Conservation (phyloP, 306 rosid genomes). For the Casuarina glauca region DNA sequence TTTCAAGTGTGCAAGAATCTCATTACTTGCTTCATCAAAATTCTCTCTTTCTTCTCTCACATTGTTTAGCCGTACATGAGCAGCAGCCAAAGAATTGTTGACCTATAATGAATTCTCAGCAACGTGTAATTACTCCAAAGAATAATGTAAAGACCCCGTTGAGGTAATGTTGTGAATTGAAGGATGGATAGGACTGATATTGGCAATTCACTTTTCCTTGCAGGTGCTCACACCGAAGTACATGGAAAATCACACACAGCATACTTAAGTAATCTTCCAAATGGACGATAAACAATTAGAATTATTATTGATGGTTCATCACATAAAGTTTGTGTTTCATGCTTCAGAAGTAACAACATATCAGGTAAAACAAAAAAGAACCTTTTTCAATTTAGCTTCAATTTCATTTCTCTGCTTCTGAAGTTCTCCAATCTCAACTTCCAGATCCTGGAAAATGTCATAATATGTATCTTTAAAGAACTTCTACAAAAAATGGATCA, state of each 20-base stretch:
- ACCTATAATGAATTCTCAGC: constrained; percentile 50
- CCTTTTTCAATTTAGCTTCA: constrained; percentile 75
- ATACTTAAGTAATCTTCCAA: neutral
- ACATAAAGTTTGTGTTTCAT: neutral
- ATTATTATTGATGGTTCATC: neutral
- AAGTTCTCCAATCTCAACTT: constrained; percentile 63
- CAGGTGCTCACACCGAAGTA: neutral
- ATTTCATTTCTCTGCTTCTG: constrained; percentile 71
- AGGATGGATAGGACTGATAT: constrained; percentile 1
- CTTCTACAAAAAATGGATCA: constrained; percentile 18
- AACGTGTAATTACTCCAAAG: constrained; percentile 17
- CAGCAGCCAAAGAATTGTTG: constrained; percentile 46
- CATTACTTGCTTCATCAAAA: constrained; percentile 82
- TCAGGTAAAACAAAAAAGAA: constrained; percentile 22
- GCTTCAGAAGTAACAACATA: neutral
- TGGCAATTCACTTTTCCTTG: neutral
- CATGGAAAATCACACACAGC: neutral
- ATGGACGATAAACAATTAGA: neutral
- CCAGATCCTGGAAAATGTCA: constrained; percentile 66
- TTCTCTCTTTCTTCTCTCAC: constrained; percentile 89
- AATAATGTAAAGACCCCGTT: constrained; percentile 9
- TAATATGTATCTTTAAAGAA: constrained; percentile 13
- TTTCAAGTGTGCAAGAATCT: constrained; percentile 65
- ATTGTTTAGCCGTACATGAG: constrained; percentile 67
- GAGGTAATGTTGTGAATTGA: constrained; percentile 21